Conservation (phyloP, 2,329 filamentous ascomycete species). For the Xylaria sp. region DNA sequence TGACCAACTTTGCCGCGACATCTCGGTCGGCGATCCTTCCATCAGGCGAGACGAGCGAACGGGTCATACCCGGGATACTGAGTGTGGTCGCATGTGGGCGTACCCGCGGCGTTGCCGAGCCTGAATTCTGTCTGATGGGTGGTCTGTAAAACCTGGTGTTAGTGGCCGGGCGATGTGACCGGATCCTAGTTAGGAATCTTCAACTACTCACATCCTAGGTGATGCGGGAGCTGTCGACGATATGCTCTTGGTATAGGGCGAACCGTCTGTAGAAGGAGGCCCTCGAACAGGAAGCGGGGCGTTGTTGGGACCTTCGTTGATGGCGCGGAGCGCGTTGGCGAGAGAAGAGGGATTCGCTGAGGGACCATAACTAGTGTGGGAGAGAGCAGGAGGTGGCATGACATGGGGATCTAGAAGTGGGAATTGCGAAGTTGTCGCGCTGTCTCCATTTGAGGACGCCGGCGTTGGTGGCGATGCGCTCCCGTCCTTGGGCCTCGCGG, state of each 20-base stretch:
- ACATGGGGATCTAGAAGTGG: constrained; percentile 34
- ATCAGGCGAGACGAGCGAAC: constrained; percentile 94
- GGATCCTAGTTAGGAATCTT: background rate
- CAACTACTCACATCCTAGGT: constrained; percentile 65
- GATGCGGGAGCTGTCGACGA: constrained; percentile 68
- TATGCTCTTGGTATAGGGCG: constrained; percentile 65
- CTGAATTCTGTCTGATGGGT: constrained; percentile 77
- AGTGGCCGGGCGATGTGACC: constrained; percentile 21
- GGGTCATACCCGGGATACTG: constrained; percentile 95
- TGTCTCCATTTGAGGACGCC: constrained; percentile 40
- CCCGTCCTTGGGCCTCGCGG: constrained; percentile 32
- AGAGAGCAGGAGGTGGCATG: constrained; percentile 44
- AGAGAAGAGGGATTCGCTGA: constrained; percentile 51
- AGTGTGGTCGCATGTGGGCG: constrained; percentile 90
- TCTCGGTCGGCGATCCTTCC: constrained; percentile 93
- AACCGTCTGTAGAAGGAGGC: constrained; percentile 56
- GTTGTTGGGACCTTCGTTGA: constrained; percentile 55
- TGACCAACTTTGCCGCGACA: constrained; percentile 94
- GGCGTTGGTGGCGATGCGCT: constrained; percentile 42
- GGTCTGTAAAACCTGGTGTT: constrained; percentile 58
- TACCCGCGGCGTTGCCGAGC: constrained; percentile 78
- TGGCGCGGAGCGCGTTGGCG: constrained; percentile 54
- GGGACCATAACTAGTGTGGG: constrained; percentile 44
- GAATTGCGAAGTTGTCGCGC: constrained; percentile 30
- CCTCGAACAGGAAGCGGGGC: constrained; percentile 44